Evolutionary conservation across 352 stramenopile genomes (phyloP).

Genomic region (Globisporangium lucens): DNA sequence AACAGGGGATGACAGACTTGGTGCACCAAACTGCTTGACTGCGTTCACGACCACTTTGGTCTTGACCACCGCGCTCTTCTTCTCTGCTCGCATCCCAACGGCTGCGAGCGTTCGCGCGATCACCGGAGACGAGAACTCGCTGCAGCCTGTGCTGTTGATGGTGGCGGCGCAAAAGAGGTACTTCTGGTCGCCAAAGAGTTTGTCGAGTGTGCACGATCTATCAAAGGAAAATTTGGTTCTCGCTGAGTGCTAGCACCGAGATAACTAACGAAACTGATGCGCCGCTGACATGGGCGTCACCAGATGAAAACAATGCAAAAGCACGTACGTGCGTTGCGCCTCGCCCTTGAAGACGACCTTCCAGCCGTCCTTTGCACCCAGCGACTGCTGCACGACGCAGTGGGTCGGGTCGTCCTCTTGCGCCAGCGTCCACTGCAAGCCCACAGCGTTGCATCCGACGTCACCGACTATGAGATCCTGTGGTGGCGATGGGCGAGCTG

Average conservation of each 20-base stretch:
- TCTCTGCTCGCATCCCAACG: background rate
- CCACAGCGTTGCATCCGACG: constrained; percentile 2
- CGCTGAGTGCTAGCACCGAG: too few species aligned
- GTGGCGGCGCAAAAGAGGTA: constrained; percentile 30
- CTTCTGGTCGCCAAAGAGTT: constrained; percentile 19
- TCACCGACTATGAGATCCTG: background rate
- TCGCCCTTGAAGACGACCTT: constrained; percentile 23
- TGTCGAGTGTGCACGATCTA: constrained; percentile 15
- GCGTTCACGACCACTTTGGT: constrained; percentile 3
- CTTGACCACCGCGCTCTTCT: background rate
- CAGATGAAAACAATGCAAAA: background rate
- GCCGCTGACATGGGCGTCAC: too few species aligned
- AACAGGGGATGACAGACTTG: background rate
- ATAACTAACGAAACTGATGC: too few species aligned
- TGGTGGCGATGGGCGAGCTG: constrained; percentile 20
- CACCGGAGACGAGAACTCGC: constrained; percentile 20
- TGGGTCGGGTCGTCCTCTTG: constrained; percentile 2
- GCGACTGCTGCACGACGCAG: constrained; percentile 25
- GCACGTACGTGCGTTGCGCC: constrained; percentile 12
- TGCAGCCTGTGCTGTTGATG: constrained; percentile 7
- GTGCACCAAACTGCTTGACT: constrained; percentile 13
- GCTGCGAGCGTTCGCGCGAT: constrained; percentile 4
- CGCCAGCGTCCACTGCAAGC: constrained; percentile 5
- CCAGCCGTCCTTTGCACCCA: constrained; percentile 23
- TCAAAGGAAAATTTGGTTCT: background rate